Evolutionary conservation across 176 grass and related monocot genomes (phyloP).

Genomic region (Puccinellia tenuiflora): DNA sequence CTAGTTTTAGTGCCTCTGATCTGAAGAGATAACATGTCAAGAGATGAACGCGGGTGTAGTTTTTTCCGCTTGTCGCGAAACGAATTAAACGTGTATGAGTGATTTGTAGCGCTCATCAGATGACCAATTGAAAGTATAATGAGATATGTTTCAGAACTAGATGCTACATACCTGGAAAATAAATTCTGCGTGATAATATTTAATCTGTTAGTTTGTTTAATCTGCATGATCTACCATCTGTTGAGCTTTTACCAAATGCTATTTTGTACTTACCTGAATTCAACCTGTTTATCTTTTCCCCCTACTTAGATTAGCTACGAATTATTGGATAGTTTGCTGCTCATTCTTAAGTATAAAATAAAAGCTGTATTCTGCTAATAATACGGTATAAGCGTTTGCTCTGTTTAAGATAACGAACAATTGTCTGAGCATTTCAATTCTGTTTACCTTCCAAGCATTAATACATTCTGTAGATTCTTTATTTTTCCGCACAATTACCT

Average conservation of each 20-base stretch:
- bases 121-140: not conserved
- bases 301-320: not conserved
- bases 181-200: not conserved
- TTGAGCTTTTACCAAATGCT: not conserved
- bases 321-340: not conserved
- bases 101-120: not conserved
- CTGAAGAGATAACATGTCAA: too few relatives aligned
- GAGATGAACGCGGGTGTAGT: too few relatives aligned
- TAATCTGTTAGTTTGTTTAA: too few relatives aligned
- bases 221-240: not conserved
- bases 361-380: not conserved
- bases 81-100: not conserved
- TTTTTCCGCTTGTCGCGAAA: not conserved
- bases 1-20: too few relatives aligned
- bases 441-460: not conserved
- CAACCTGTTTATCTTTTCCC: not conserved
- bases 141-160: not conserved
- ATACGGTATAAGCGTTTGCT: not conserved
- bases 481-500: conserved; percentile 1
- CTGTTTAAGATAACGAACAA: not conserved
- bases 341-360: not conserved
- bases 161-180: not conserved
- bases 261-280: not conserved
- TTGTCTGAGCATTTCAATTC: not conserved
- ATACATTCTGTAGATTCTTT: not conserved